Conservation (phyloP, 768 basidiomycete species). For the Grammothele lineata region DNA sequence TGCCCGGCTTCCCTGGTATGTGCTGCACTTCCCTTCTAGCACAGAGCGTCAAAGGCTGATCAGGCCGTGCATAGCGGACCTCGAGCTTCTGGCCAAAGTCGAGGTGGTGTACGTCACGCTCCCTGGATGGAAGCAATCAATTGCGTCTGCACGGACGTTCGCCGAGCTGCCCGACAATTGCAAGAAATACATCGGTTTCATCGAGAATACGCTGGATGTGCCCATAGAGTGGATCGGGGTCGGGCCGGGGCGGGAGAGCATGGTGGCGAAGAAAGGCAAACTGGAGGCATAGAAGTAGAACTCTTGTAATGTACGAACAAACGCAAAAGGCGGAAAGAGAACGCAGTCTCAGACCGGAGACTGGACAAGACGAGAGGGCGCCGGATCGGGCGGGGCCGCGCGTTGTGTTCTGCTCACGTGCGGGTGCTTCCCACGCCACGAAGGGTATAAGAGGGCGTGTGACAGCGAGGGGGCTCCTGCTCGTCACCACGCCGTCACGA, state of each 20-base stretch:
- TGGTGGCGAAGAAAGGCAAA: conserved; percentile 39
- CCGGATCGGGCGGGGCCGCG: neutral
- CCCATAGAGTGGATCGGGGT: conserved; percentile 92
- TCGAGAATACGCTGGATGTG: conserved; percentile 69
- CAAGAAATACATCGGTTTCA: conserved; percentile 80
- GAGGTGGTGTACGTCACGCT: conserved; percentile 86
- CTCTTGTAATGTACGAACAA: conserved; percentile 1
- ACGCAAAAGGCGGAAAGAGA: too few relatives aligned
- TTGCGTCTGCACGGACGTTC: conserved; percentile 57
- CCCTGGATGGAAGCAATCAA: conserved; percentile 86
- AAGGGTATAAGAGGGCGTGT: conserved; percentile 25
- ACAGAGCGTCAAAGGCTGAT: neutral
- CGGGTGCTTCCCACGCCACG: conserved; percentile 25
- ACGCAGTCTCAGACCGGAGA: too few relatives aligned
- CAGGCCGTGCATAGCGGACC: conserved; percentile 54
- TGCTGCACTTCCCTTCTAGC: conserved; percentile 7
- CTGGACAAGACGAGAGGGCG: neutral
- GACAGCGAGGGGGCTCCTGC: conserved; percentile 16
- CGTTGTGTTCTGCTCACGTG: neutral
- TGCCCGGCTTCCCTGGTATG: conserved; percentile 85
- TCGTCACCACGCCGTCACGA: conserved; percentile 32
- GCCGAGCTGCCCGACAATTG: conserved; percentile 81
- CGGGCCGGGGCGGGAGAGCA: conserved; percentile 81
- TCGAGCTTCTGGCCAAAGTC: conserved; percentile 73
- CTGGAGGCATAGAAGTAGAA: conserved; percentile 7